Base-by-base conservation (phyloP, 768 basidiomycete species). In the Amanita inopinata region DNA sequence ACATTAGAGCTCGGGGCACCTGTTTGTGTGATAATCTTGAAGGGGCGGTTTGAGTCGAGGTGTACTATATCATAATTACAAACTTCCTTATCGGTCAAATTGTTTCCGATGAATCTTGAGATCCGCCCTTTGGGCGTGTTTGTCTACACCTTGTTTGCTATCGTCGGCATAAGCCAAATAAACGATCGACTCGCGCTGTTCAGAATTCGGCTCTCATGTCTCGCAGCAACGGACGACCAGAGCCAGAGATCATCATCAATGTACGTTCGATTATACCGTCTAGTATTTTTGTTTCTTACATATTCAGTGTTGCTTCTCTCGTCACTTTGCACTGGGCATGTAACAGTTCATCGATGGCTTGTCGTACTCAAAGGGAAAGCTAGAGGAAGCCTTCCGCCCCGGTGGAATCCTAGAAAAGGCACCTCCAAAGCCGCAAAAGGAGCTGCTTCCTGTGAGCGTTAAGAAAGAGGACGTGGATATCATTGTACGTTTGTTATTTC, bases 381-480 rank as follows among this genome's bases (percentile, higher is more conserved):
- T 84, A 60, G 79, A 80, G 49, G 78, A 80, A 42, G 78, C 76
- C 5, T 77, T 74, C 52, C 67, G 69, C 12, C 46, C 65, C n/a
- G 71, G 76, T 5, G 72, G 70, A 0, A 55, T 80, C 34, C 64
- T 83, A 27, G 78, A 81, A 31, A 77, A 71, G 47, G 59, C 71
- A 0, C 69, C 70, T n/a, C 49, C 59, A 2, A 80, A 76, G 48
- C 49, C 65, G 3, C 45, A 61, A 4, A 74, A 73, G 46, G 71
- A 74, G 17, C 51, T 61, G 5, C 45, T 59, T 0, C 48, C 57
- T 3, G 56, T 64, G 36, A 40, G 56, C 3, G 56, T 66, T 5
- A 80, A 80, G 55, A 65, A 69, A 24, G 80, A 80, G 47, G 80
- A 83, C 50, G 60, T 83, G 1, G 80, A 84, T 38, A 48, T 82